These are phyloP conservation scores for Chaetomium cochliodes DNA, from an alignment of 495 filamentous ascomycete genomes.

Conservation along the genomic window DNA sequence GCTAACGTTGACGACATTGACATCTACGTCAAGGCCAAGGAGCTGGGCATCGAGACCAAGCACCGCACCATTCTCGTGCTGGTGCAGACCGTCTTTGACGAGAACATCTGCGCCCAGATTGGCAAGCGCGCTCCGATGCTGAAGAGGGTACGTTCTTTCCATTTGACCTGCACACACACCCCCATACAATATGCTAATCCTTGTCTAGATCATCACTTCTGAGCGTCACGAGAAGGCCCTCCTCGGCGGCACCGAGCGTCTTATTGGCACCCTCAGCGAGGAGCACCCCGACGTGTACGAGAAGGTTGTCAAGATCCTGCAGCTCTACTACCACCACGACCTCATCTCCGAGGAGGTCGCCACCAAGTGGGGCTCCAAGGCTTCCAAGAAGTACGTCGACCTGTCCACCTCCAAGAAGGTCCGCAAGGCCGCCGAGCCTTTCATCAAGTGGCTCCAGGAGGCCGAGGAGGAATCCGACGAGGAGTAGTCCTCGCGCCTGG, in stretches of 20 bases:
- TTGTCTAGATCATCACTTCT: conserved; percentile 68
- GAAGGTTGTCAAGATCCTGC: conserved; percentile 79
- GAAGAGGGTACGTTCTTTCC: conserved; percentile 63
- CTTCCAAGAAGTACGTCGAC: conserved; percentile 97
- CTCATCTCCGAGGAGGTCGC: conserved; percentile 82
- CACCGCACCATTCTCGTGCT: conserved; percentile 90
- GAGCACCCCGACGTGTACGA: conserved; percentile 75
- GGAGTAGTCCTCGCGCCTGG: conserved; percentile 16
- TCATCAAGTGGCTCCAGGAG: conserved; percentile 89
- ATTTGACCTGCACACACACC: not conserved
- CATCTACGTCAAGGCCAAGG: conserved; percentile 93
- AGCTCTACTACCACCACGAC: conserved; percentile 84
- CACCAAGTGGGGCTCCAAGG: conserved; percentile 87
- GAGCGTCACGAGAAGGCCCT: conserved; percentile 95
- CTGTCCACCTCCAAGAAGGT: conserved; percentile 87
- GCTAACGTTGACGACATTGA: conserved; percentile 77
- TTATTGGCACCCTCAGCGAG: conserved; percentile 65
- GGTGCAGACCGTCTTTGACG: conserved; percentile 89
- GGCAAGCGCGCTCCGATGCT: conserved; percentile 76
- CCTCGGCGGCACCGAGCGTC: conserved; percentile 94
- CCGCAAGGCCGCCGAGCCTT: conserved; percentile 88
- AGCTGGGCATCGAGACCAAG: conserved; percentile 91
- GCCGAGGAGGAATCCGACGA: conserved; percentile 78
- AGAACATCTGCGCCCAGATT: conserved; percentile 80
- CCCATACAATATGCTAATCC: conserved; percentile 38